Evolutionary conservation across 257 asterid genomes (phyloP), one percentile per base, ranked within the genome.

Genomic region (Anisodus acutangulus): DNA sequence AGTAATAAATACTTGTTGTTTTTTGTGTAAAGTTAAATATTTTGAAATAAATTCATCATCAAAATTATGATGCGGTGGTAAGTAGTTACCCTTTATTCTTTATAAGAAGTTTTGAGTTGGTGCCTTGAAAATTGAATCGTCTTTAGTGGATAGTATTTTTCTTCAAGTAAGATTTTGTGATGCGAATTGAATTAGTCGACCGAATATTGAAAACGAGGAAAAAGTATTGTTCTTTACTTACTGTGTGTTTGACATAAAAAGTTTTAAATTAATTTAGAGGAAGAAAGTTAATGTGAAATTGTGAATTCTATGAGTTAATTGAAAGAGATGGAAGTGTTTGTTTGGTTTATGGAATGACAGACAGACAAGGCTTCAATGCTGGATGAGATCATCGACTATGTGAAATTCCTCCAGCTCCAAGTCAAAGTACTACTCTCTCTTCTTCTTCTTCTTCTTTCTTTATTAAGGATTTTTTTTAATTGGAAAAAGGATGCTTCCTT

Each of bases 281-380:
- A n/a, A 45, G 41, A 72, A 72, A 22, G 4, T 76, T 6, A 12
- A 76, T 22, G 12, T 26, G 43, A 51, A 76, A 62, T 60, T 17
- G 66, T 2, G 66, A 59, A 17, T 57, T n/a, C n/a, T n/a, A n/a
- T n/a, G n/a, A n/a, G n/a, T n/a, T n/a, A n/a, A n/a, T n/a, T n/a
- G n/a, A n/a, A n/a, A n/a, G n/a, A n/a, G n/a, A n/a, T n/a, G n/a
- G n/a, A n/a, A n/a, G n/a, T n/a, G 85, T 5, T 78, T 41, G 53
- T 79, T 79, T 85, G 86, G 86, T 78, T 68, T 85, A 64, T 87
- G 91, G 89, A 90, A 90, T 92, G 94, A 91, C 97, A 94, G 98
- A 93, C 98, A 57, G 98, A 95, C 92, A 95, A 95, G 85, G 98
- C 97, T 76, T 92, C 98, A 79, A 95, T 93, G 98, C 93, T 95